Percentiles rank a stretch among this genome's conserved stretches.
phyloP scores from a whole-genome alignment of 208 protist species.

The Angomonas deanei region DNA sequence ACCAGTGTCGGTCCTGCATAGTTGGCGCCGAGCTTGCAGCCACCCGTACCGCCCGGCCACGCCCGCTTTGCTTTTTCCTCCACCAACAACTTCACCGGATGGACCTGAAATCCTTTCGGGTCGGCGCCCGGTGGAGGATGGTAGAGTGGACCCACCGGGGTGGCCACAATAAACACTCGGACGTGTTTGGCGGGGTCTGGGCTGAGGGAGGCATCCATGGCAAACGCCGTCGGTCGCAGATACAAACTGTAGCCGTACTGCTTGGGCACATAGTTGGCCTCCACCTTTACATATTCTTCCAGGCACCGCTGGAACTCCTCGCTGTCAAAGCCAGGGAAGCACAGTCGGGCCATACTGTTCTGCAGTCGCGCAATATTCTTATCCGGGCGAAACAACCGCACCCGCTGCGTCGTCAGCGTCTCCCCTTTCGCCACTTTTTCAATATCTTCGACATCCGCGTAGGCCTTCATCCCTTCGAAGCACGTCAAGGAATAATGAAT shows the following conservation, averaged over 20 bases:
- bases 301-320: conserved; percentile 92
- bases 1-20: conserved; percentile 88
- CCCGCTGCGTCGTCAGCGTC: conserved; percentile 15
- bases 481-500: conserved; percentile 94
- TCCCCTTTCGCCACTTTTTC: conserved; percentile 28
- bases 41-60: conserved; percentile 94
- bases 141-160: conserved; percentile 98
- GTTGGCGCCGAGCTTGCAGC: conserved; percentile 92
- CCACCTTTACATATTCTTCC: conserved; percentile 90
- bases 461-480: conserved; percentile 99
- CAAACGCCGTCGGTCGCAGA: conserved; percentile 96
- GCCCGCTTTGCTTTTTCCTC: conserved; percentile 88
- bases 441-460: conserved; percentile 79
- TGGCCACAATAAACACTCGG: conserved; percentile 93
- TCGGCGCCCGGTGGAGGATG: conserved; percentile 6
- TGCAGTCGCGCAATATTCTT: conserved; percentile 93
- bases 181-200: conserved; percentile 48
- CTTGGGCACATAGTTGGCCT: conserved; percentile 91
- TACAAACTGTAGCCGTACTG: conserved; percentile 96
- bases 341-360: conserved; percentile 78
- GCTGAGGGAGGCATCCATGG: conserved; percentile 64
- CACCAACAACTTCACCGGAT: conserved; percentile 89
- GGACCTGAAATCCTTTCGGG: conserved; percentile 40
- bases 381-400: conserved; percentile 96
- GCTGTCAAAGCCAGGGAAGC: conserved; percentile 89